Evolutionary conservation across 2,329 filamentous ascomycete species (phyloP).

Genomic region (Triangularia setosa): DNA sequence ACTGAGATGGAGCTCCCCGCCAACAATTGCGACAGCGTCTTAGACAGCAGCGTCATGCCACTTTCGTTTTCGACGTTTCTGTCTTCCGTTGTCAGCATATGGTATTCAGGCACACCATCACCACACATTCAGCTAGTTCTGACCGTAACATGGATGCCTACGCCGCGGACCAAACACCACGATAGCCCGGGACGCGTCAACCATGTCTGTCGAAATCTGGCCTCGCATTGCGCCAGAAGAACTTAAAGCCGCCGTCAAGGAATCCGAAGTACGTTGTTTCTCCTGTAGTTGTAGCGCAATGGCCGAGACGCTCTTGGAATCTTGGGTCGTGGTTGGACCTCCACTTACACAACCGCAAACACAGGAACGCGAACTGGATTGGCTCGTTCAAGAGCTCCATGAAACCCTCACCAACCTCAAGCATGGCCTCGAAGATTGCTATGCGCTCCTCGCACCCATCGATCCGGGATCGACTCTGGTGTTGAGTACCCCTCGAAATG

Average conservation of each 20-base stretch:
- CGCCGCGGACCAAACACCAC: slow-evolving; percentile 4
- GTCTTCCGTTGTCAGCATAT: not conserved
- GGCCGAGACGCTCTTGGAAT: slow-evolving; percentile 9
- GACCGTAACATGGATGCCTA: slow-evolving; percentile 29
- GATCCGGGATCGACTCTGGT: slow-evolving; percentile 87
- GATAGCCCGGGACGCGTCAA: slow-evolving; percentile 18
- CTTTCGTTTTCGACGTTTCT: not conserved
- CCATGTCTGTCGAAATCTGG: slow-evolving; percentile 59
- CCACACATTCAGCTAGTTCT: not conserved
- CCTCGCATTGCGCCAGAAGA: slow-evolving; percentile 48
- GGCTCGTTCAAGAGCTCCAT: slow-evolving; percentile 51
- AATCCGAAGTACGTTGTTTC: slow-evolving; percentile 44
- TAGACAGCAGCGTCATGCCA: slow-evolving; percentile 11
- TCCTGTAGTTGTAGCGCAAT: not conserved
- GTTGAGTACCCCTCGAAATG: slow-evolving; percentile 79
- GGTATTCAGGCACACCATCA: slow-evolving; percentile 9
- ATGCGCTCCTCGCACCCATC: slow-evolving; percentile 75
- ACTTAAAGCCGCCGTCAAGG: slow-evolving; percentile 47
- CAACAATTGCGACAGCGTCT: not conserved
- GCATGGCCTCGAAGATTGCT: slow-evolving; percentile 80
- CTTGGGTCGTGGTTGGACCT: slow-evolving; percentile 31
- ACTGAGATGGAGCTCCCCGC: slow-evolving; percentile 8
- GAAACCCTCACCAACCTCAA: slow-evolving; percentile 48
- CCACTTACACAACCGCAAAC: not conserved
- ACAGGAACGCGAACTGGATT: slow-evolving; percentile 51